Base-by-base conservation (phyloP, 371 early-diverging fungal genomes). In the Mortierella sp. region DNA sequence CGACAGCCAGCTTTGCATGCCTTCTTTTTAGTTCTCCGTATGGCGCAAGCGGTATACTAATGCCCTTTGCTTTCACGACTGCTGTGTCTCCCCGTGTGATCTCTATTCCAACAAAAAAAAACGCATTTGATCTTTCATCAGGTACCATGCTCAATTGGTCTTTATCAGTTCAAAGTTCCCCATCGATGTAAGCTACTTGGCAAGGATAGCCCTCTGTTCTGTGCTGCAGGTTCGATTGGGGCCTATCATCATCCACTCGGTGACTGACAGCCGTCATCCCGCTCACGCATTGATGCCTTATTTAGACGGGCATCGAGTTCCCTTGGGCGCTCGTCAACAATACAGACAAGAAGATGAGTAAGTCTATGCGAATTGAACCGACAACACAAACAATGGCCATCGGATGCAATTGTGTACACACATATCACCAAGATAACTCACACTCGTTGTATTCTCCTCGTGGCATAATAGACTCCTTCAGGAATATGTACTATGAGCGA, bases 71-170 rank as follows among this genome's bases (percentile, higher is more conserved):
- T 57, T 57, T 26, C 16, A 19, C 37, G 61, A 28, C 14, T 28
- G 13, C 37, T 14, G 2, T 61, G 31, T 61, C 13, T 31, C 61
- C 31, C 37, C 34, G 26, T 4, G 26, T 31, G 21, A 5, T 61
- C 8, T 19, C 21, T 16, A 9, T 40, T 2, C 67, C 40, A 67
- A 67, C 40, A 67, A 37, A 69, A 50, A 31, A 71, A 37, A 34
- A 51, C 72, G 44, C 54, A 59, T 19, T 28, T 69, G 43, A 40
- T 40, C 26, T 57, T 48, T 24, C 9, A 61, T 69, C 69, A 93
- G 95, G 82, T 97, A 97, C 87, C 95, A 95, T 87, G 96, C 92
- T 5, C 98, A 97, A 80, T 90, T 97, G 59, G 91, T 93, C n/a
- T 94, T 94, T 78, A 92, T 96, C 53, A 89, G 94, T 59, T 90